Conservation (phyloP, 352 stramenopile species). For the Globisporangium rhizosaccharum region DNA sequence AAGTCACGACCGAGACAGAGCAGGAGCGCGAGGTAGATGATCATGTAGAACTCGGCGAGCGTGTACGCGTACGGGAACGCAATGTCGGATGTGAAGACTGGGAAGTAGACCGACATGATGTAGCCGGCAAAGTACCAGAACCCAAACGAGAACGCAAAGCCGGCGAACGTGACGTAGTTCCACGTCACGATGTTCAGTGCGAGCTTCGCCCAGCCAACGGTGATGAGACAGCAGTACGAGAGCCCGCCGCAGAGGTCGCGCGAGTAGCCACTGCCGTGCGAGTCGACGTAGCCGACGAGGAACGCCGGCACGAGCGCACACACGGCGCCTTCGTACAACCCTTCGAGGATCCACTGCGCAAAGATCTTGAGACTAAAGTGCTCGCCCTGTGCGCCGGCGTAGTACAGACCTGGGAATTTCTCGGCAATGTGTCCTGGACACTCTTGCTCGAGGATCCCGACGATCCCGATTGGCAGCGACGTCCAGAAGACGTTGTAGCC, state of each 20-base stretch:
- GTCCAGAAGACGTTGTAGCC: conserved; percentile 97
- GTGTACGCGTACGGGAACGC: conserved; percentile 77
- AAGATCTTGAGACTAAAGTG: conserved; percentile 82
- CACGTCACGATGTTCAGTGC: conserved; percentile 81
- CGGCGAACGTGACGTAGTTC: conserved; percentile 54
- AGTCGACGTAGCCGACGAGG: conserved; percentile 60
- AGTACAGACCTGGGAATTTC: conserved; percentile 77
- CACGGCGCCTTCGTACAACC: conserved; percentile 69
- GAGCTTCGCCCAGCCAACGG: conserved; percentile 75
- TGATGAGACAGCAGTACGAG: conserved; percentile 77
- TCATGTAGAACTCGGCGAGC: conserved; percentile 69
- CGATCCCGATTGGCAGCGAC: conserved; percentile 87
- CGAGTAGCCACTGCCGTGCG: conserved; percentile 52
- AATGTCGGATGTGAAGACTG: conserved; percentile 52
- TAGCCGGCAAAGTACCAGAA: conserved; percentile 74
- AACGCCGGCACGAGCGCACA: conserved; percentile 62
- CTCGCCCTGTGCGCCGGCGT: conserved; percentile 68
- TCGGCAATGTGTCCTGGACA: conserved; percentile 63
- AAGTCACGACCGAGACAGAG: conserved; percentile 77
- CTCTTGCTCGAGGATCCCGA: conserved; percentile 82
- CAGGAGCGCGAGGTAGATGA: conserved; percentile 66
- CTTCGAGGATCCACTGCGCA: conserved; percentile 72
- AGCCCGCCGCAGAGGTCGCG: conserved; percentile 65
- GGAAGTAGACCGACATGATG: conserved; percentile 56
- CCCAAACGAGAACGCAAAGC: conserved; percentile 53